A percentile compares a stretch with the other conserved stretches of the same genome.
These are phyloP conservation scores for Ormosia emarginata DNA, from an alignment of 306 rosid genomes.

Conservation along the genomic window DNA sequence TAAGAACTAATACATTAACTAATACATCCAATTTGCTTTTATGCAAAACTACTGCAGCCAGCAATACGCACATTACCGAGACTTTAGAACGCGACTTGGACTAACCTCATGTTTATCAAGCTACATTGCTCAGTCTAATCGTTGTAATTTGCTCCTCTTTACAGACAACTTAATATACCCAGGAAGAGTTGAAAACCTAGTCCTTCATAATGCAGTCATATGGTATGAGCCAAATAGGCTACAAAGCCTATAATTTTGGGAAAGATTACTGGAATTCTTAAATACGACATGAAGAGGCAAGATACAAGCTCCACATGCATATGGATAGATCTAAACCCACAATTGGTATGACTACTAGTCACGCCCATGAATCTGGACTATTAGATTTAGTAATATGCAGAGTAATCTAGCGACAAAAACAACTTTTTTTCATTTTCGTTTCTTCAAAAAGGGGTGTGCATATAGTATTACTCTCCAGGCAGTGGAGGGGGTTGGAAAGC, in stretches of 20 bases:
- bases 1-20: no score
- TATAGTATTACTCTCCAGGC: background rate
- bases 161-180: background rate
- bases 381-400: background rate
- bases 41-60: background rate
- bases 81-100: background rate
- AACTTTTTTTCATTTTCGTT: background rate
- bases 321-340: background rate
- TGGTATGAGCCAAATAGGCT: background rate
- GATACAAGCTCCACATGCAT: background rate
- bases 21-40: background rate
- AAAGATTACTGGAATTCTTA: background rate
- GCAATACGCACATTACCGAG: background rate
- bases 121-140: background rate
- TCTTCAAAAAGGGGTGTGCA: background rate
- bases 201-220: background rate
- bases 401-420: background rate
- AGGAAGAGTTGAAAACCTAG: background rate
- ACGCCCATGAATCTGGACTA: background rate
- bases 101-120: background rate
- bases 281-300: background rate
- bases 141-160: background rate
- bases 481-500: background rate
- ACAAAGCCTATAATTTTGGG: background rate
- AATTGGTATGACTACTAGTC: background rate